Conservation (phyloP, 768 basidiomycete species). For the Boletus reticuloceps region DNA sequence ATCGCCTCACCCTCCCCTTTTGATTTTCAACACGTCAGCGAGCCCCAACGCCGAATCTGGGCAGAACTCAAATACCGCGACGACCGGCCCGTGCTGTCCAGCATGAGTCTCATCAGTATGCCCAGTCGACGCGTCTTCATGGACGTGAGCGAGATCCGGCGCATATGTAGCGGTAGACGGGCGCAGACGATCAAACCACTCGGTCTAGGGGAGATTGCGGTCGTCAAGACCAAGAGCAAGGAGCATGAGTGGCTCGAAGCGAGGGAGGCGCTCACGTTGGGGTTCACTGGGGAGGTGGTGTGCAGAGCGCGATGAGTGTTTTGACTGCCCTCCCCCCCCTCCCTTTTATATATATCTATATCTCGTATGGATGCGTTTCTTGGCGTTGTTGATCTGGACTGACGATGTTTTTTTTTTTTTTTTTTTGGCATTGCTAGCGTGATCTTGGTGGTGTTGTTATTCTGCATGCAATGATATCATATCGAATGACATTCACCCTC, state of each 20-base stretch:
- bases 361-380: neutral
- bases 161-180: slow-evolving; percentile 79
- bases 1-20: slow-evolving; percentile 58
- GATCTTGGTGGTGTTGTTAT: too few relatives aligned
- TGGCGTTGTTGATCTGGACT: too few relatives aligned
- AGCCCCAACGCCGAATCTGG: slow-evolving; percentile 83
- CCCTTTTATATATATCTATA: too few relatives aligned
- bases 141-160: slow-evolving; percentile 65
- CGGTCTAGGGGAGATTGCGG: slow-evolving; percentile 89
- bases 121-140: slow-evolving; percentile 82
- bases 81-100: slow-evolving; percentile 76
- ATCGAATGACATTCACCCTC: too few relatives aligned
- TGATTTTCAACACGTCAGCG: slow-evolving; percentile 55
- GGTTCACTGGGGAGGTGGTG: slow-evolving; percentile 80
- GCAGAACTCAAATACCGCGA: slow-evolving; percentile 92
- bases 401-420: too few relatives aligned
- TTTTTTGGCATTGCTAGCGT: too few relatives aligned
- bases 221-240: slow-evolving; percentile 69
- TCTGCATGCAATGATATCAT: too few relatives aligned
- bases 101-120: slow-evolving; percentile 80
- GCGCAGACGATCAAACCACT: slow-evolving; percentile 81
- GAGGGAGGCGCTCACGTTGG: slow-evolving; percentile 81
- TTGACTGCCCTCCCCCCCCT: too few relatives aligned
- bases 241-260: slow-evolving; percentile 90
- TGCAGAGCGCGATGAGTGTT: slow-evolving; percentile 62